phyloP scores from a whole-genome alignment of 345 rosid species.

The Aethionema arabicum region DNA sequence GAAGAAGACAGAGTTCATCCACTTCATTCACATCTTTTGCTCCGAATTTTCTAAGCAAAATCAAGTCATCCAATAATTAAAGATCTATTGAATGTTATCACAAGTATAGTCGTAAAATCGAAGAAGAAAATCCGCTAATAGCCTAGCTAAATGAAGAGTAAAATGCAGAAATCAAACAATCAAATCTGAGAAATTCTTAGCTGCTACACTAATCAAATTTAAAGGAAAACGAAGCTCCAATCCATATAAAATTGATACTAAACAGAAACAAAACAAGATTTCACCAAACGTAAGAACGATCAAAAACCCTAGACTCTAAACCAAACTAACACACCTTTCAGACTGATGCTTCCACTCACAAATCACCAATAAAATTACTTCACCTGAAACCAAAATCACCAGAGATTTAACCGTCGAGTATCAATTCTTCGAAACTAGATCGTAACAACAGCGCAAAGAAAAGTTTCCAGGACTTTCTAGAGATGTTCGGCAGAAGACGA shows the following conservation, averaged over 20 bases:
- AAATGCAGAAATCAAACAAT: background rate
- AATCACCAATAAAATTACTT: conserved; percentile 29
- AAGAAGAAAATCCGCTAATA: conserved; percentile 4
- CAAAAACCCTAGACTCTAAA: conserved; percentile 20
- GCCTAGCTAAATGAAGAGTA: background rate
- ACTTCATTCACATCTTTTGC: background rate
- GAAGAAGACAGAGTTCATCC: background rate
- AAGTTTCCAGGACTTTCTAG: conserved; percentile 45
- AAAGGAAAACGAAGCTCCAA: background rate
- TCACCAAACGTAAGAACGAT: conserved; percentile 25
- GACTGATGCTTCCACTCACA: conserved; percentile 26
- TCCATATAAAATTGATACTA: background rate
- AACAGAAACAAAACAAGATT: conserved; percentile 25
- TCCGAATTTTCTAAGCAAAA: background rate
- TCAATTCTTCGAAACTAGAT: conserved; percentile 22
- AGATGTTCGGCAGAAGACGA: conserved; percentile 34
- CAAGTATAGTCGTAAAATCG: background rate
- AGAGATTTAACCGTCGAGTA: conserved; percentile 13
- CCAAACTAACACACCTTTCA: conserved; percentile 41
- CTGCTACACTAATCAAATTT: background rate
- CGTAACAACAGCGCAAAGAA: conserved; percentile 7
- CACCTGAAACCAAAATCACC: background rate
- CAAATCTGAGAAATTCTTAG: conserved; percentile 23
- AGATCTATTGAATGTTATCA: background rate
- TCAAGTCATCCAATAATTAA: background rate